These are phyloP conservation scores for Radiomyces spectabilis DNA, from an alignment of 192 early-diverging fungal genomes.

Conservation along the genomic window DNA sequence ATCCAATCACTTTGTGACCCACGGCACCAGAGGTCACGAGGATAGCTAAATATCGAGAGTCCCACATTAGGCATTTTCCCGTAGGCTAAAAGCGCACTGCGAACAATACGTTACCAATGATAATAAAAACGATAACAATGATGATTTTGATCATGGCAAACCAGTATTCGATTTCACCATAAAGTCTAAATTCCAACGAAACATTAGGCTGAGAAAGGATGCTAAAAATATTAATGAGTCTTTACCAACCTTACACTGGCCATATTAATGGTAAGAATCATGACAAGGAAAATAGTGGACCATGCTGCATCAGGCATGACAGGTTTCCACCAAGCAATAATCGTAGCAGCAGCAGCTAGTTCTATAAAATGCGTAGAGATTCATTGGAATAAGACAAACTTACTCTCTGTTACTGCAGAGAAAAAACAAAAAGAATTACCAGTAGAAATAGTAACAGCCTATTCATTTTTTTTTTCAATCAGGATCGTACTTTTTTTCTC, in stretches of 20 bases:
- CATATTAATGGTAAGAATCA: conserved; percentile 56
- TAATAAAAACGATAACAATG: conserved; percentile 67
- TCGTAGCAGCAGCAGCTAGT: conserved; percentile 73
- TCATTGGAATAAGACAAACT: not conserved
- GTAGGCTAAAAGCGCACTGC: not conserved
- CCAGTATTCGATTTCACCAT: conserved; percentile 86
- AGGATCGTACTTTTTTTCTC: too few relatives aligned
- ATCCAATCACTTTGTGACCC: conserved; percentile 43
- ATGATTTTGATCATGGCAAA: conserved; percentile 71
- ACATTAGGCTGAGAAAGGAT: not conserved
- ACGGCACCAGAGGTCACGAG: conserved; percentile 53
- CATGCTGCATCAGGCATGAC: conserved; percentile 30
- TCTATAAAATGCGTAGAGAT: conserved; percentile 46
- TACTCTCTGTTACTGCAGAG: not conserved
- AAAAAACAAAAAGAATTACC: not conserved
- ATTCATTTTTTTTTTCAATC: too few relatives aligned
- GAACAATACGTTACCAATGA: conserved; percentile 39
- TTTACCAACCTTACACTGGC: conserved; percentile 64
- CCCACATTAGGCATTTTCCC: too few relatives aligned
- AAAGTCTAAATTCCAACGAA: conserved; percentile 41
- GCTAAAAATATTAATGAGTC: conserved; percentile 28
- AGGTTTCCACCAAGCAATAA: conserved; percentile 63
- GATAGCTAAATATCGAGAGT: conserved; percentile 34
- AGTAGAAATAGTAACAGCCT: conserved; percentile 30
- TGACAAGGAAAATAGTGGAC: conserved; percentile 39